phyloP scores from a whole-genome alignment of 2,329 filamentous ascomycete genomes.

The Pleomassaria siparia region DNA sequence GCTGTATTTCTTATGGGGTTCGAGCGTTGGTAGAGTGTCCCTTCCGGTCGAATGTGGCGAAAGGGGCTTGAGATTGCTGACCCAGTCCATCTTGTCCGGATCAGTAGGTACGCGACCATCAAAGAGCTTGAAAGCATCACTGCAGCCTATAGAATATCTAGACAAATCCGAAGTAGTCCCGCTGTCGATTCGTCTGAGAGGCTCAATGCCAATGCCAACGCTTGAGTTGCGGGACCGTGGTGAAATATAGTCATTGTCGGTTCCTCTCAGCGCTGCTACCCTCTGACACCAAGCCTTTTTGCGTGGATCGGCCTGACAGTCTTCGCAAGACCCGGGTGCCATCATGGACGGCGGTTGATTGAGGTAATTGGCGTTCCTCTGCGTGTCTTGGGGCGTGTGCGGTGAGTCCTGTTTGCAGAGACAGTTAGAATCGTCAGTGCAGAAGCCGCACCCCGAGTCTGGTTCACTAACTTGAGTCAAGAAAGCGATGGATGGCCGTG shows the following conservation, averaged over 20 bases:
- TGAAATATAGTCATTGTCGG: conserved; percentile 9
- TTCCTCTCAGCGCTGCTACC: conserved; percentile 30
- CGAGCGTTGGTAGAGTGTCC: conserved; percentile 29
- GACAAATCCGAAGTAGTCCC: conserved; percentile 12
- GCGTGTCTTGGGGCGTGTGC: conserved; percentile 10
- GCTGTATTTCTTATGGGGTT: conserved; percentile 30
- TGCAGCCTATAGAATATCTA: conserved; percentile 33
- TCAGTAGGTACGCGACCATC: conserved; percentile 37
- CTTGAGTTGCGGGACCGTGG: conserved; percentile 24
- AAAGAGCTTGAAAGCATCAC: conserved; percentile 37
- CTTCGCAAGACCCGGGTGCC: conserved; percentile 38
- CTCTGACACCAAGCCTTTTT: conserved; percentile 40
- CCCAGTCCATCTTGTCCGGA: conserved; percentile 33
- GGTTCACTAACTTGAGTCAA: conserved; percentile 16
- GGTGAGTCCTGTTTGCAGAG: conserved; percentile 29
- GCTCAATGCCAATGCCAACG: conserved; percentile 21
- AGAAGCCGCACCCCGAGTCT: conserved; percentile 36
- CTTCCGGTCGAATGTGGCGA: conserved; percentile 5
- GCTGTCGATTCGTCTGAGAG: conserved; percentile 27
- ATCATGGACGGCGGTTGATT: conserved; percentile 11
- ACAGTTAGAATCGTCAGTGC: conserved; percentile 34
- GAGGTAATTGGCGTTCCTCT: conserved; percentile 14
- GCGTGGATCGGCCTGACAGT: conserved; percentile 37
- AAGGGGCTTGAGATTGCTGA: conserved; percentile 30
- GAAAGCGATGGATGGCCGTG: conserved; percentile 23